Percentiles rank a stretch among this genome's conserved stretches.
phyloP scores from a whole-genome alignment of 176 grass and related monocot genomes.

The Typha latifolia region DNA sequence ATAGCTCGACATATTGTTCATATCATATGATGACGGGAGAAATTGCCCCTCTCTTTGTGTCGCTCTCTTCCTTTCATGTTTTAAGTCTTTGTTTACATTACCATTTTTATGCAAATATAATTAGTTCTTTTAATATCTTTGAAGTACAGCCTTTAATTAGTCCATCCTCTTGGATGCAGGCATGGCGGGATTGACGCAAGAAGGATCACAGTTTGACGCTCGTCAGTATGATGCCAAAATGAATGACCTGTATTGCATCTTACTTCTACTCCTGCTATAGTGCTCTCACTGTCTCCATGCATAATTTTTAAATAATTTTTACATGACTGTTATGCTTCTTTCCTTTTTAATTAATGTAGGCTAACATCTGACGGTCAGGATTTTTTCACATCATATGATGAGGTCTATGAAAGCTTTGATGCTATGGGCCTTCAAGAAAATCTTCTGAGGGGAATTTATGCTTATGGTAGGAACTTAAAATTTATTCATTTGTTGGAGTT shows the following conservation, averaged over 20 bases:
- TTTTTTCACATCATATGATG: constrained; percentile 71
- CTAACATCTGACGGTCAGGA: constrained; percentile 31
- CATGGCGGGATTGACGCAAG: constrained; percentile 3
- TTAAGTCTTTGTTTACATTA: not conserved
- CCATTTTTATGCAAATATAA: not conserved
- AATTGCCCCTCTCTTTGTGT: not conserved
- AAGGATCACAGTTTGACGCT: constrained; percentile 18
- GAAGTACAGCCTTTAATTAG: not conserved
- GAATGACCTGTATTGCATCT: constrained; percentile 9
- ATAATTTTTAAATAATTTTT: not conserved
- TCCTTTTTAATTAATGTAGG: constrained; percentile 11
- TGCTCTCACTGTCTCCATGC: not conserved
- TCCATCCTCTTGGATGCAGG: not conserved
- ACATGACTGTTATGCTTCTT: not conserved
- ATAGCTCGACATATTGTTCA: not conserved
- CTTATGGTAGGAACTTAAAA: constrained; percentile 41
- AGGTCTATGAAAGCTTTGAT: constrained; percentile 64
- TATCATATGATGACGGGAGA: not conserved
- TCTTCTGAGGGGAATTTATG: constrained; percentile 73
- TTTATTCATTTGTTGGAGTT: not conserved
- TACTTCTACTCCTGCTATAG: not conserved
- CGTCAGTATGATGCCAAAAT: constrained; percentile 15
- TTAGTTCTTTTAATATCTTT: not conserved
- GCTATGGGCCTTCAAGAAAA: constrained; percentile 67
- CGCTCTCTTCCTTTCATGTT: not conserved